These are phyloP conservation scores for Alternaria arbusti DNA, from an alignment of 2,329 filamentous ascomycete species.

Conservation along the genomic window DNA sequence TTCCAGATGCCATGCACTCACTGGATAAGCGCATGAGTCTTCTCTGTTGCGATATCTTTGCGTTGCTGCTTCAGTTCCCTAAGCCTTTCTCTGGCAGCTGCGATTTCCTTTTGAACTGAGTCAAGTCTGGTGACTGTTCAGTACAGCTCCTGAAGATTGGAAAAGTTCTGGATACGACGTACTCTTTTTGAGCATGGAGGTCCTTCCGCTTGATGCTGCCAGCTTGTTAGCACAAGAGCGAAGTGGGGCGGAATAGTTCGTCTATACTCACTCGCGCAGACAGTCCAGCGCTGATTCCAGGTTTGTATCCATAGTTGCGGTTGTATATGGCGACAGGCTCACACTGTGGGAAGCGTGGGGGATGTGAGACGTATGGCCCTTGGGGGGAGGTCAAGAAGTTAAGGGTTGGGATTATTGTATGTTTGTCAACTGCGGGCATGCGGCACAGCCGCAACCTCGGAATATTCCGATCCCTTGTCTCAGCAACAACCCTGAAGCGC, in stretches of 20 bases:
- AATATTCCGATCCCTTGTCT: not conserved
- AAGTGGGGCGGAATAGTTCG: not conserved
- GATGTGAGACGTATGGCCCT: not conserved
- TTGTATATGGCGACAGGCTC: not conserved
- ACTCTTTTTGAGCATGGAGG: not conserved
- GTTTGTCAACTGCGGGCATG: not conserved
- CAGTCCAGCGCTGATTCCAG: not conserved
- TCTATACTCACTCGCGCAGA: not conserved
- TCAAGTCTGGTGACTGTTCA: no score
- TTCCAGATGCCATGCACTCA: not conserved
- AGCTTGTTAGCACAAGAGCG: not conserved
- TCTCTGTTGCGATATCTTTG: not conserved
- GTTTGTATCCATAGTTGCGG: not conserved
- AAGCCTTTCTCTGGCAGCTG: no score
- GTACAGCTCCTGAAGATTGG: not conserved
- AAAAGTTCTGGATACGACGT: not conserved
- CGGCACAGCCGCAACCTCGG: not conserved
- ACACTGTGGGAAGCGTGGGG: not conserved
- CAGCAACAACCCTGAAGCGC: not conserved
- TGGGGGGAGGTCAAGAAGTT: not conserved
- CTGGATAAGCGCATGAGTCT: not conserved
- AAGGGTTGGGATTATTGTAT: not conserved
- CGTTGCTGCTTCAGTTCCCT: no score
- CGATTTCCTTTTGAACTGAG: no score
- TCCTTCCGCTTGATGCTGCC: not conserved